Percentiles rank a stretch among this genome's conserved stretches.
Conservation (phyloP, 345 rosid species). For the Lenwebbia sp. region DNA sequence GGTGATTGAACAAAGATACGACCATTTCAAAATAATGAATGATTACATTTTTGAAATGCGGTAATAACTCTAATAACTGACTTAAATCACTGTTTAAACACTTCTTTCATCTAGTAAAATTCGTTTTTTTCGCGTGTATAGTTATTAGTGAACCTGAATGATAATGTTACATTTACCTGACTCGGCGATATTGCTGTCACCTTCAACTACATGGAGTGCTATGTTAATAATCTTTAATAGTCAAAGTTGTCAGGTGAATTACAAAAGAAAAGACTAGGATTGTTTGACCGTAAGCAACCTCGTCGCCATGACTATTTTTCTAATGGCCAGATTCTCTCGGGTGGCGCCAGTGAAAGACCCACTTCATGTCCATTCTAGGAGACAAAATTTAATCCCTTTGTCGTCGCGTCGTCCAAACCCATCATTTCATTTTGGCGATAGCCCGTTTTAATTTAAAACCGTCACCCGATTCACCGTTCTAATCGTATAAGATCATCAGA, state of each 20-base stretch:
- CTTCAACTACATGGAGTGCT: background rate
- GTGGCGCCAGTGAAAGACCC: background rate
- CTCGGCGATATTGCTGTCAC: background rate
- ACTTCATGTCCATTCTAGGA: background rate
- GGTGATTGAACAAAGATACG: background rate
- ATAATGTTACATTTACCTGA: background rate
- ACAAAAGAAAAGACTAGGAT: background rate
- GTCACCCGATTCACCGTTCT: accelerated
- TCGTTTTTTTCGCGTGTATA: background rate
- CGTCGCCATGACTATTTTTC: background rate
- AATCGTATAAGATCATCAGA: background rate
- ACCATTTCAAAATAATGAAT: too few species aligned
- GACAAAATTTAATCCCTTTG: background rate
- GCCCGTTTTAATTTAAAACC: background rate
- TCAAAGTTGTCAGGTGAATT: background rate
- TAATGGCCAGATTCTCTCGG: background rate
- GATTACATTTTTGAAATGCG: too few species aligned
- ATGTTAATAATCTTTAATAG: background rate
- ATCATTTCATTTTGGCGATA: background rate
- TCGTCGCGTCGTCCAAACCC: background rate
- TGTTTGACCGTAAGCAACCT: background rate
- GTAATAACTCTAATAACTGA: too few species aligned
- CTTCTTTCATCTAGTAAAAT: too few species aligned
- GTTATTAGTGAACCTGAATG: background rate
- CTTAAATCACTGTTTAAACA: too few species aligned